Conservation (phyloP, 768 basidiomycete genomes). For the Lactifluus subvellereus region DNA sequence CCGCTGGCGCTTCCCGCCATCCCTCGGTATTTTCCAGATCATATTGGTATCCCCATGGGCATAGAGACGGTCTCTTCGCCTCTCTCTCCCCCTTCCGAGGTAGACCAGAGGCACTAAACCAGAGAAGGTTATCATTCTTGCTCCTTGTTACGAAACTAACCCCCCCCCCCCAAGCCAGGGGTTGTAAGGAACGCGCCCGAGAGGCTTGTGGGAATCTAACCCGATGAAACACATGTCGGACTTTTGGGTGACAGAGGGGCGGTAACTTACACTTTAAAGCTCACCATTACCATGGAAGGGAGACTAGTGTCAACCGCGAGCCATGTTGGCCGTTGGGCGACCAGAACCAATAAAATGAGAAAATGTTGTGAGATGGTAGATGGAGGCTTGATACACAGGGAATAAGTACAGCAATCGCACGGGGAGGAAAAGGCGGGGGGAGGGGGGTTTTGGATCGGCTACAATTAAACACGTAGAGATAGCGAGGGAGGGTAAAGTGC, state of each 20-base stretch:
- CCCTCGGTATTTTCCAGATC: neutral
- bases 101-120: neutral
- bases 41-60: constrained; percentile 9
- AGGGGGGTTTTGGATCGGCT: constrained; percentile 20
- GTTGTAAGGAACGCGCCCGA: constrained; percentile 4
- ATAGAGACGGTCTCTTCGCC: neutral
- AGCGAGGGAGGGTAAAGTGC: constrained; percentile 16
- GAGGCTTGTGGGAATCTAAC: neutral
- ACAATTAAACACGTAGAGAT: constrained; percentile 14
- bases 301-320: neutral
- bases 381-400: constrained; percentile 28
- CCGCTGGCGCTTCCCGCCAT: neutral
- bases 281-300: neutral
- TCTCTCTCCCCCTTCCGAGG: neutral
- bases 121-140: neutral
- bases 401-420: constrained; percentile 33
- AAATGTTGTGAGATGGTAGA: neutral
- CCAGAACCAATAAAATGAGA: constrained; percentile 14
- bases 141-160: neutral
- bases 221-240: neutral
- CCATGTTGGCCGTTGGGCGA: neutral
- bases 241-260: neutral
- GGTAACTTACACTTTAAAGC: constrained; percentile 6
- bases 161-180: neutral
- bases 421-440: neutral